Base-by-base conservation (phyloP, 192 early-diverging fungal genomes). In the Gamsiella multidivaricata region DNA sequence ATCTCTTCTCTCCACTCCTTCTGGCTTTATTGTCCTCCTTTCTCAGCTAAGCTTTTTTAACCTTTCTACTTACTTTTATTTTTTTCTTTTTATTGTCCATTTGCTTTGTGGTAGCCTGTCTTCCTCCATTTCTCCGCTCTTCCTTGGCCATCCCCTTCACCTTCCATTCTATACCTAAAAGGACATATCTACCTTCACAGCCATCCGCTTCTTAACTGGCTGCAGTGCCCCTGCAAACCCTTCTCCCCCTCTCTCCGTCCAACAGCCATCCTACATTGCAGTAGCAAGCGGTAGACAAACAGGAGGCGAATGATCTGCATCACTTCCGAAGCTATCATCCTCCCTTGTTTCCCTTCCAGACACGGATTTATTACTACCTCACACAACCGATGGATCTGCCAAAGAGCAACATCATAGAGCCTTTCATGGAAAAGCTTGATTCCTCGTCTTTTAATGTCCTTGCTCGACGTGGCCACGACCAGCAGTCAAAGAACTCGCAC, bases 401-500 rank as follows among this genome's bases (percentile, higher is more conserved):
- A 5, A 46, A 9, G 17, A 46, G 45, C n/a, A 46, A 46, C 6
- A 9, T 6, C 45, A 46, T 5, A 9, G 17, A 43, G 20, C 4
- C 9, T 9, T 5, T 17, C 14, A 36, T 46, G 46, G 31, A 12
- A 33, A 36, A 25, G n/a, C 15, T 25, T 28, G 5, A 9, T 3
- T 47, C 32, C 11, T 33, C 20, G 31, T 59, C 41, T 5, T 17
- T 12, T 11, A 3, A 31, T 6, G 7, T 12, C n/a, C 15, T 55
- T 55, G 18, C n/a, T 18, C 54, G 54, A 32, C 29, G 32, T 29
- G 56, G 26, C 26, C n/a, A 43, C 39, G n/a, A 54, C 22, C 54
- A 54, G 39, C 39, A 42, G 14, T 5, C 49, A 15, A 41, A 54
- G 51, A 51, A 65, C 22, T 28, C 28, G 29, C 26, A 3, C 9